These are phyloP conservation scores for Nitzschia sp. DNA, from an alignment of 108 stramenopile species.

Conservation along the genomic window DNA sequence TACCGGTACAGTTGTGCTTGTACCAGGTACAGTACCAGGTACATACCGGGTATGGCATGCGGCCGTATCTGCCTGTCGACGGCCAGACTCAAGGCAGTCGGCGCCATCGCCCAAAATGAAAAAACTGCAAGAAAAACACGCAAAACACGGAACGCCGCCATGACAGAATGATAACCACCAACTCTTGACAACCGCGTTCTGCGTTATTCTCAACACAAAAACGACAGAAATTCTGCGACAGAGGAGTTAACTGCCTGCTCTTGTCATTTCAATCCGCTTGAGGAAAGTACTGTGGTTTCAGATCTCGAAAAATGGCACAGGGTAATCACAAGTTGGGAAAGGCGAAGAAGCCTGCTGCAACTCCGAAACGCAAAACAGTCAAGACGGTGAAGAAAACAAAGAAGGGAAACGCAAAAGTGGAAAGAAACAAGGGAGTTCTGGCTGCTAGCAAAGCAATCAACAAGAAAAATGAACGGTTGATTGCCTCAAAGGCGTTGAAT, in stretches of 20 bases:
- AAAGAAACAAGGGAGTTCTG: conserved; percentile 17
- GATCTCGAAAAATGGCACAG: conserved; percentile 62
- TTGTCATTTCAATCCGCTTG: not conserved
- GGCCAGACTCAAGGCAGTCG: no score
- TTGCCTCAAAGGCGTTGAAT: conserved; percentile 73
- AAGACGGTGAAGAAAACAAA: conserved; percentile 37
- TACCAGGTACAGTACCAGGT: no score
- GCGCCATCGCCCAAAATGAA: no score
- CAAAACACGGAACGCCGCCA: no score
- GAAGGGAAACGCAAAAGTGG: conserved; percentile 26
- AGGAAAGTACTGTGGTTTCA: no score
- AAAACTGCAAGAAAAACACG: no score
- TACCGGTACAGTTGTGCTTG: no score
- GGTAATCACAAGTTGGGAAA: conserved; percentile 44
- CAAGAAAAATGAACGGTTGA: conserved; percentile 69
- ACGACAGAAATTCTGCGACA: not conserved
- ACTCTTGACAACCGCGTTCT: no score
- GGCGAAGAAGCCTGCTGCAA: conserved; percentile 34
- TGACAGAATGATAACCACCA: no score
- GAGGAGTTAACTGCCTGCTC: not conserved
- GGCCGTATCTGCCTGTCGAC: no score
- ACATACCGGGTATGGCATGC: no score
- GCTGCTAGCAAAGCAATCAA: conserved; percentile 78
- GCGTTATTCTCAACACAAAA: no score
- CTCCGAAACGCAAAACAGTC: conserved; percentile 37